phyloP scores from a whole-genome alignment of 2,329 filamentous ascomycete species.

The Sphaerostilbella broomeana region DNA sequence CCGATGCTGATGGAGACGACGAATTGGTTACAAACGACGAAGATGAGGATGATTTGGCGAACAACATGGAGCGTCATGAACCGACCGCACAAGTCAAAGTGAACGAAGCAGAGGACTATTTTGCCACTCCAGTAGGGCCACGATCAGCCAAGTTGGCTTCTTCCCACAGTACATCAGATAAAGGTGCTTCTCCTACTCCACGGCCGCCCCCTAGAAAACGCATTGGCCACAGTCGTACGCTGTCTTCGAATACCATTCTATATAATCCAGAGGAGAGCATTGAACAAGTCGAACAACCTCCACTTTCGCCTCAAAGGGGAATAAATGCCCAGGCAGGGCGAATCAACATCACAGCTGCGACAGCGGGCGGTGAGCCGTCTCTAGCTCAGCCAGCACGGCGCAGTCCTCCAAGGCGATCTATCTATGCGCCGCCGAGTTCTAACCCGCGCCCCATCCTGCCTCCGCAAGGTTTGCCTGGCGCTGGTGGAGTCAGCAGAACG shows the following conservation, averaged over 20 bases:
- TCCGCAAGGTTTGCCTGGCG: conserved; percentile 27
- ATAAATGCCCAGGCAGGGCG: too few relatives aligned
- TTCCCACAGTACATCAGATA: conserved; percentile 28
- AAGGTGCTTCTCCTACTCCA: conserved; percentile 25
- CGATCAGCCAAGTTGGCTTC: conserved; percentile 33
- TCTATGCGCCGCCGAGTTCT: conserved; percentile 36
- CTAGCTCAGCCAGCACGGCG: conserved; percentile 31
- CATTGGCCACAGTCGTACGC: conserved; percentile 59
- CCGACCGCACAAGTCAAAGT: conserved; percentile 22
- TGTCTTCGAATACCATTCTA: conserved; percentile 77
- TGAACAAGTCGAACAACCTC: too few relatives aligned
- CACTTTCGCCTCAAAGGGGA: too few relatives aligned
- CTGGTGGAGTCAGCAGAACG: conserved; percentile 33
- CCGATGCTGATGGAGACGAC: conserved; percentile 83
- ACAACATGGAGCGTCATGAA: conserved; percentile 33
- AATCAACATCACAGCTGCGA: conserved; percentile 17
- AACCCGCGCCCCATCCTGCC: conserved; percentile 50
- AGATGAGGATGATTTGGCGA: conserved; percentile 51
- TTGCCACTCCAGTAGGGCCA: conserved; percentile 43
- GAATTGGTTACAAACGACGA: conserved; percentile 81
- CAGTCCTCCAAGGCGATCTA: conserved; percentile 40
- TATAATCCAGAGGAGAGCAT: conserved; percentile 66
- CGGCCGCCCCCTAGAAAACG: conserved; percentile 30
- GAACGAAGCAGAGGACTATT: conserved; percentile 43
- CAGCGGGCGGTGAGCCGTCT: conserved; percentile 29